These are phyloP conservation scores for Pseudocercospora pini-densiflorae DNA, from an alignment of 2,329 filamentous ascomycete genomes.

Conservation along the genomic window DNA sequence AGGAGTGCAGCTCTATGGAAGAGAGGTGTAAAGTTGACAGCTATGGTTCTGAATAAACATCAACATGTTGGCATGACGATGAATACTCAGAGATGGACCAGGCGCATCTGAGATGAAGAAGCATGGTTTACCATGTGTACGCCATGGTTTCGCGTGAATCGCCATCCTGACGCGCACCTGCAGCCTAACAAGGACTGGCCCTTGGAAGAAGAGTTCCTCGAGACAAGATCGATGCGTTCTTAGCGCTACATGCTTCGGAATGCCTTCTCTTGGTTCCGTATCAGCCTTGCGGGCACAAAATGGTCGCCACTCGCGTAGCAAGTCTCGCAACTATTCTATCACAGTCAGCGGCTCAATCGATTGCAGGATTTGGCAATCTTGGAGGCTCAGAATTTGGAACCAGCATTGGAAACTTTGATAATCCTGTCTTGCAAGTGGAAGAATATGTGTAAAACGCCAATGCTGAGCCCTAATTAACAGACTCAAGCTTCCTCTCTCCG, in stretches of 20 bases:
- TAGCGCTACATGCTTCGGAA: too few species aligned
- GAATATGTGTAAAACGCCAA: slow-evolving; percentile 22
- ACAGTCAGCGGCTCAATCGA: slow-evolving; percentile 24
- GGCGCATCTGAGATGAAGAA: neutral
- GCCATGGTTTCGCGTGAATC: neutral
- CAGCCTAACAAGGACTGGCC: too few species aligned
- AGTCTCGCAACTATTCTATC: neutral
- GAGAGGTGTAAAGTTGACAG: neutral
- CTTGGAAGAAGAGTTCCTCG: too few species aligned
- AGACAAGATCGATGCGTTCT: too few species aligned
- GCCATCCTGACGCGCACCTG: neutral
- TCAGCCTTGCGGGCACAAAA: too few species aligned
- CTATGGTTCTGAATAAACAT: neutral
- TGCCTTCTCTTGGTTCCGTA: too few species aligned
- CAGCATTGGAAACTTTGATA: slow-evolving; percentile 28
- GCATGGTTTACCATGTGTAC: neutral
- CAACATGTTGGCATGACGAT: neutral
- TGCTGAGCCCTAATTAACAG: too few species aligned
- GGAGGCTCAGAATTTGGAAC: slow-evolving; percentile 28
- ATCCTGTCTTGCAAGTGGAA: slow-evolving; percentile 28
- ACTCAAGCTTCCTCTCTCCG: too few species aligned
- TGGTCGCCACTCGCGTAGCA: too few species aligned
- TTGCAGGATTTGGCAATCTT: slow-evolving; percentile 25
- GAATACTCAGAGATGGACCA: neutral
- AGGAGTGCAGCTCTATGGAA: neutral